Conservation (phyloP, 2,329 filamentous ascomycete species). For the Pseudocercospora pini-densiflorae region DNA sequence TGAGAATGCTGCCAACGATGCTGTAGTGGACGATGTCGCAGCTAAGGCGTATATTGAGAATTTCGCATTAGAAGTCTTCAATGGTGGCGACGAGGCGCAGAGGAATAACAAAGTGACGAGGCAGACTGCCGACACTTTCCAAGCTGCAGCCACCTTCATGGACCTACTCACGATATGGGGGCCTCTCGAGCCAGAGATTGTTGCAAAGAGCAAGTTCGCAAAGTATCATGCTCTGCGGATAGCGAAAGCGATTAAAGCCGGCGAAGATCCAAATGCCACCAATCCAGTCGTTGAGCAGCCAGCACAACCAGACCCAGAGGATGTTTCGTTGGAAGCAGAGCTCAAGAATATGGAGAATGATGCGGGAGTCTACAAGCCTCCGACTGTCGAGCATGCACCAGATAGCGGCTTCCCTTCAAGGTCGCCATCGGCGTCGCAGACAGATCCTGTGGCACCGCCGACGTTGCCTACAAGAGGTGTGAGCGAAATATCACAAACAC, state of each 20-base stretch:
- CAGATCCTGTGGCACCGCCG: conserved; percentile 46
- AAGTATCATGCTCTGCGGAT: conserved; percentile 96
- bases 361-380: conserved; percentile 44
- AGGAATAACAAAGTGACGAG: conserved; percentile 68
- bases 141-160: conserved; percentile 90
- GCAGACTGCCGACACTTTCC: conserved; percentile 92
- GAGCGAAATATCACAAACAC: conserved; percentile 1
- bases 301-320: conserved; percentile 9
- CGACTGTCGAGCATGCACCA: conserved; percentile 64
- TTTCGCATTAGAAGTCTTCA: conserved; percentile 87
- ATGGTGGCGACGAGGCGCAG: conserved; percentile 80
- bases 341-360: conserved; percentile 34
- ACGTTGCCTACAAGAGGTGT: conserved; percentile 41
- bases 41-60: conserved; percentile 93
- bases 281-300: conserved; percentile 71
- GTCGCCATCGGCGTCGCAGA: conserved; percentile 32
- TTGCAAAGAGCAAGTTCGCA: conserved; percentile 90
- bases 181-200: conserved; percentile 71
- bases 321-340: conserved; percentile 29
- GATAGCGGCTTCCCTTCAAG: conserved; percentile 58
- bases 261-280: conserved; percentile 87
- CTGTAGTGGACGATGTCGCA: conserved; percentile 80
- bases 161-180: conserved; percentile 88
- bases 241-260: conserved; percentile 85
- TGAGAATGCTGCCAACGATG: conserved; percentile 76